phyloP scores from a whole-genome alignment of 257 asterid genomes.

The Echites panduratus region DNA sequence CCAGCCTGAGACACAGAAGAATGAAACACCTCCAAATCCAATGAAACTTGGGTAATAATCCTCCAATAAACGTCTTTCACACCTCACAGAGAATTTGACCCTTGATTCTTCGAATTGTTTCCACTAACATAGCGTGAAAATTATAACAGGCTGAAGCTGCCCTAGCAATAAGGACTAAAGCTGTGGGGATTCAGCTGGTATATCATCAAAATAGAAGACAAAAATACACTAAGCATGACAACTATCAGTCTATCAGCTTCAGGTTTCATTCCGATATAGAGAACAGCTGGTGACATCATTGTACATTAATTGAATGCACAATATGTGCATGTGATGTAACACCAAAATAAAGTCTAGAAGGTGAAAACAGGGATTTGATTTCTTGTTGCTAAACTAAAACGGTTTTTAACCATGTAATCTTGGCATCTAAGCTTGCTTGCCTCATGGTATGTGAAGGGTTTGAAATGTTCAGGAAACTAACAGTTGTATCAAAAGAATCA shows the following conservation, averaged over 20 bases:
- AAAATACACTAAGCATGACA: conserved; percentile 1
- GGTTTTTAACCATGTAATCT: not conserved
- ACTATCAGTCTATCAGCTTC: not conserved
- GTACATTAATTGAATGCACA: conserved; percentile 6
- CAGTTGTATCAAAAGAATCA: not conserved
- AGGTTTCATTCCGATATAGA: not conserved
- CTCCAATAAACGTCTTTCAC: not conserved
- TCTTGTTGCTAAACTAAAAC: not conserved
- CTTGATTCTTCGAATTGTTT: not conserved
- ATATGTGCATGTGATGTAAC: conserved; percentile 3
- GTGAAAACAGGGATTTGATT: not conserved
- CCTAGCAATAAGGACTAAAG: not conserved
- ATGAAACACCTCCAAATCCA: conserved; percentile 11
- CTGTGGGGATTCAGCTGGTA: not conserved
- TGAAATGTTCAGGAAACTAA: not conserved
- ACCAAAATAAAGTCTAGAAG: conserved; percentile 2
- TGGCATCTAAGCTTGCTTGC: conserved; percentile 1
- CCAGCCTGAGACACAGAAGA: conserved; percentile 21
- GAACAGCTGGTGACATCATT: not conserved
- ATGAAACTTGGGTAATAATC: conserved; percentile 27
- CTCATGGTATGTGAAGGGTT: not conserved
- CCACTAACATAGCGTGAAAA: not conserved
- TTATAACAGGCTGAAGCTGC: conserved; percentile 20
- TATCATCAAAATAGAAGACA: not conserved
- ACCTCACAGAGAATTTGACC: too few relatives aligned